These are phyloP conservation scores for Melanogaster broomeanus DNA, from an alignment of 768 basidiomycete species.

Conservation along the genomic window DNA sequence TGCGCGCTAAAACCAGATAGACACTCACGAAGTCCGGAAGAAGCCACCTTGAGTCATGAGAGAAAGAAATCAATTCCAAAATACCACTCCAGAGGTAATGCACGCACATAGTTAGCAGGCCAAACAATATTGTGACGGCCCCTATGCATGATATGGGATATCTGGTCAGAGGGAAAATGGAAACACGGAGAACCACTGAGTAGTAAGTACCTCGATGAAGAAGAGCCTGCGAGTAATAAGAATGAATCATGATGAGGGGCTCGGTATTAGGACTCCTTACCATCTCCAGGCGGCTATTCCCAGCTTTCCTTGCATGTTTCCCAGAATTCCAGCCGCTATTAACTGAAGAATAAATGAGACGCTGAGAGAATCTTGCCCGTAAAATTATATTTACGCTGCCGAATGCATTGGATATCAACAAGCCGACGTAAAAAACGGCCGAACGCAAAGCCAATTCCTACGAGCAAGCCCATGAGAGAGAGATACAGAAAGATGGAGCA, in stretches of 20 bases:
- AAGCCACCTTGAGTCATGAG: conserved; percentile 44
- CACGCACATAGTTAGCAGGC: conserved; percentile 51
- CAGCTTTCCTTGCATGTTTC: conserved; percentile 64
- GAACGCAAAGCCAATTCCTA: conserved; percentile 69
- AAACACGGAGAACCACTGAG: not conserved
- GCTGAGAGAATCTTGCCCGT: no score
- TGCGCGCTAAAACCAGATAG: not conserved
- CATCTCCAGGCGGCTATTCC: conserved; percentile 75
- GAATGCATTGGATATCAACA: conserved; percentile 67
- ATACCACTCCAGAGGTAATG: not conserved
- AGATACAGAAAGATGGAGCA: not conserved
- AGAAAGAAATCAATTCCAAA: not conserved
- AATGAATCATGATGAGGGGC: not conserved
- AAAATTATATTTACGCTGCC: conserved; percentile 50
- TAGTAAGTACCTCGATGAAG: conserved; percentile 59
- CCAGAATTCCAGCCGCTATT: conserved; percentile 75
- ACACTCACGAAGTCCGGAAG: conserved; percentile 58
- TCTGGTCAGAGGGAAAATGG: not conserved
- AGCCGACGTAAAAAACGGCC: conserved; percentile 58
- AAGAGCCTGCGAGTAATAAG: conserved; percentile 51
- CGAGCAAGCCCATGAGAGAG: not conserved
- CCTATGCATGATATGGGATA: conserved; percentile 48
- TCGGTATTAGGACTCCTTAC: conserved; percentile 35
- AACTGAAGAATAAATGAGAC: conserved; percentile 36
- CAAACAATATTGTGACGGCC: conserved; percentile 60